A percentile compares a stretch with the other conserved stretches of the same genome.
Evolutionary conservation across 495 filamentous ascomycete species (phyloP).

Genomic region (Penicillium psychrofluorescens): DNA sequence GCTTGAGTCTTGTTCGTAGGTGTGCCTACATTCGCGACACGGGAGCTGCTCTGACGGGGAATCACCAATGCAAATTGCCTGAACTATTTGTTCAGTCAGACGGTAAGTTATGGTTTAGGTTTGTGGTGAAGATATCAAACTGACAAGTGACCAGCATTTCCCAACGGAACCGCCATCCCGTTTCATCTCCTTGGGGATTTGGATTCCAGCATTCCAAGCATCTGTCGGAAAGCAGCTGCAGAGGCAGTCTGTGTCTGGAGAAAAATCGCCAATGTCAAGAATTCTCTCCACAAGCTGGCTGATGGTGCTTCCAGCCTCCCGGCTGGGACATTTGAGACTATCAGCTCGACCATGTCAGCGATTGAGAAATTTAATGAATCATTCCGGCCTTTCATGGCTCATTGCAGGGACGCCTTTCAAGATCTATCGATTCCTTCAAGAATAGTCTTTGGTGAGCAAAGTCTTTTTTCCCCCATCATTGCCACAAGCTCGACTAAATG

Average conservation of each 20-base stretch:
- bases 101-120: background rate
- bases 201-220: conserved; percentile 4
- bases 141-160: background rate
- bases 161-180: background rate
- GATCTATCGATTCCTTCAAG: conserved; percentile 10
- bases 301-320: background rate
- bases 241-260: conserved; percentile 14
- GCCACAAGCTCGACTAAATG: background rate
- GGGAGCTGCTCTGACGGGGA: conserved; percentile 12
- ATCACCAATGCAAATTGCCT: conserved; percentile 9
- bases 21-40: conserved; percentile 17
- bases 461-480: background rate
- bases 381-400: conserved; percentile 9
- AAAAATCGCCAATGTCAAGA: conserved; percentile 10
- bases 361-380: conserved; percentile 3
- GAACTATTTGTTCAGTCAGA: background rate
- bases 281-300: background rate
- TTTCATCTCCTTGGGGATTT: background rate
- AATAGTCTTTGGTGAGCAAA: conserved; percentile 11
- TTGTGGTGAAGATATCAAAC: background rate
- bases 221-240: conserved; percentile 9
- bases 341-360: background rate
- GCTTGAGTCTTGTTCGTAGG: conserved; percentile 15
- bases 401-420: conserved; percentile 4
- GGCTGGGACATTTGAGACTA: background rate